Base-by-base conservation (phyloP, 2,329 filamentous ascomycete genomes). In the Fusarium verticillioides region DNA sequence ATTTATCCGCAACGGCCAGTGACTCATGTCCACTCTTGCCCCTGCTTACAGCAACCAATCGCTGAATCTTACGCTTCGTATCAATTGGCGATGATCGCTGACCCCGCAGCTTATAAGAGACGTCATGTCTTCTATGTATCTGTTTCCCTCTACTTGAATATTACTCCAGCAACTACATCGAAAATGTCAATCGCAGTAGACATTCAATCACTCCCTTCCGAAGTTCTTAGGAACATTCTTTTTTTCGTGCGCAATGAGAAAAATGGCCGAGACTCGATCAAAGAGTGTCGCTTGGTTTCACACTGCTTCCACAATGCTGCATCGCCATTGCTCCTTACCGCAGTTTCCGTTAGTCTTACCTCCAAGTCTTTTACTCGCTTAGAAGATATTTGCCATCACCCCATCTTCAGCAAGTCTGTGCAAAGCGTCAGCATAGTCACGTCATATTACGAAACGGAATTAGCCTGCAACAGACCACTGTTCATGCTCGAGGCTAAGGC, bases 401-500 rank as follows among this genome's bases (percentile, higher is more conserved):
- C 58, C 0, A 26, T 60, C 8, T 42, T 60, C 11, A 60, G 58
- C 19, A 56, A 56, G n/a, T 23, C 30, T 12, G 28, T 60, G n/a
- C 26, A 21, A n/a, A 21, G 42, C 18, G 47, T 42, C 13, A 42
- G 7, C 30, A 15, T 60, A 23, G 18, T 54, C 9, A 28, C 26
- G 1, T 40, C 32, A 21, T 60, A 54, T 18, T 60, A 60, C 37
- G 58, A 60, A 32, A 12, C 16, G 3, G 47, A 54, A 10, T 34
- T 60, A 7, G 58, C 58, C n/a, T 34, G 19, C 47, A 40, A 36
- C 2, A 43, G 47, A 10, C 36, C 23, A 23, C 18, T 56, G 3
- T 60, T 54, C 28, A 60, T 60, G 58, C 23, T 21, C 23, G 58
- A 60, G n/a, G 37, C 58, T 5, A 39, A 53, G 13, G 49, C 58